Evolutionary conservation across 305 asterid species (phyloP).

Genomic region (Solanum hybrid): DNA sequence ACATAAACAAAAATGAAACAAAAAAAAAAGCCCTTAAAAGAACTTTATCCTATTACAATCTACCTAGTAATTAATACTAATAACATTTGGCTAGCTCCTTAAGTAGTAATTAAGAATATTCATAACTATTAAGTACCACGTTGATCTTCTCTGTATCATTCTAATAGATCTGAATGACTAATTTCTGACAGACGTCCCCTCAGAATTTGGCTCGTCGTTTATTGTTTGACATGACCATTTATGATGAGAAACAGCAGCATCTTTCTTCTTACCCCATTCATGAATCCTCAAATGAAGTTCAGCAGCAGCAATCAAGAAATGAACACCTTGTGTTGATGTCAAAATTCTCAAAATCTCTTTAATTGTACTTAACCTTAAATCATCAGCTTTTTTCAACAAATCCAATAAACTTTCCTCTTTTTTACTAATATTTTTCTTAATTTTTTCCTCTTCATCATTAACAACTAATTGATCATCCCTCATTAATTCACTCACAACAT

Average conservation of each 20-base stretch:
- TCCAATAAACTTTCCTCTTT: slow-evolving; percentile 37
- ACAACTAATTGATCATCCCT: background rate
- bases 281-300: slow-evolving; percentile 68
- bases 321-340: slow-evolving; percentile 39
- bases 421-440: slow-evolving; percentile 15
- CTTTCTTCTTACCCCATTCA: slow-evolving; percentile 62
- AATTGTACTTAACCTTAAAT: slow-evolving; percentile 44
- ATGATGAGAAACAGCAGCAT: slow-evolving; percentile 1
- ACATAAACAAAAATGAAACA: background rate
- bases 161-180: background rate
- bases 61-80: background rate
- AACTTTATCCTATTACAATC: background rate
- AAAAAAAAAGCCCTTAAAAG: background rate
- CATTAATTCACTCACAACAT: slow-evolving; percentile 26
- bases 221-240: background rate
- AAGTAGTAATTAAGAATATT: background rate
- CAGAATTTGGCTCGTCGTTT: background rate
- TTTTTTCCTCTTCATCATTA: slow-evolving; percentile 5
- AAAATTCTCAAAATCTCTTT: slow-evolving; percentile 23
- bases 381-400: slow-evolving; percentile 42
- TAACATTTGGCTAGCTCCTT: no score
- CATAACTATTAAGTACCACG: background rate
- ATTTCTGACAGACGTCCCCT: background rate
- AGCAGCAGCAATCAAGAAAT: slow-evolving; percentile 72
- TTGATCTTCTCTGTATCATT: background rate